Evolutionary conservation across 2,329 filamentous ascomycete genomes (phyloP), one percentile per base, ranked within the genome.

Genomic region (Apiospora hydei): DNA sequence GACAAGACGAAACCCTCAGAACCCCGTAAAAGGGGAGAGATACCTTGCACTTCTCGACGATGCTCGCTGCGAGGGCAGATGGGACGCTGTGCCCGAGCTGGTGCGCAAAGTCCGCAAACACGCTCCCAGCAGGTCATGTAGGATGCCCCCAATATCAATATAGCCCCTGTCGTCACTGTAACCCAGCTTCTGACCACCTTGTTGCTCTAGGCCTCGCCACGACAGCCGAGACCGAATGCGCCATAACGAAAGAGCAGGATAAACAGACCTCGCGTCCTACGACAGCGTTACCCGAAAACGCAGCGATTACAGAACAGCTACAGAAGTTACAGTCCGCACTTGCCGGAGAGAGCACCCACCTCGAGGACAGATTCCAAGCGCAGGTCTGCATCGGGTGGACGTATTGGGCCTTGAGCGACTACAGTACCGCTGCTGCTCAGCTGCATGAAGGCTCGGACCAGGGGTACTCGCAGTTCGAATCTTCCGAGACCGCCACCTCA

Each of bases 101-200:
- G 92, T 96, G 78, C 91, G 96, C 81, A 99, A 99, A 84, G 89
- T 98, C 79, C 93, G 93, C 79, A 98, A 99, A 83, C 96, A 99
- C 88, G 94, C 95, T 77, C 92, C 95, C 53, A 90, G 93, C 73
- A 90, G 94, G 82, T 89, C 90, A 83, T 98, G 96, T 98, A 92
- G 78, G 90, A 80, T 75, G 71, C 16, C 8, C 34, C 73, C 69
- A 30, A 30, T 30, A 30, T 18, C 69, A 30, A 30, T 30, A 72
- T 75, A 75, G 71, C 78, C 43, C 71, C 53, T 73, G 38, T 64
- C 74, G 69, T 77, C 46, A 79, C 74, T 61, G 30, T 51, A 57
- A 44, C 34, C 18, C 10, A 6, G 5, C 1, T 34, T 41, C 57
- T 64, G 57, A 64, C 57, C 57, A 13, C 34, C 18, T n/a, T 41